These are phyloP conservation scores for Penicillium manginii DNA, from an alignment of 495 filamentous ascomycete species.

Conservation along the genomic window DNA sequence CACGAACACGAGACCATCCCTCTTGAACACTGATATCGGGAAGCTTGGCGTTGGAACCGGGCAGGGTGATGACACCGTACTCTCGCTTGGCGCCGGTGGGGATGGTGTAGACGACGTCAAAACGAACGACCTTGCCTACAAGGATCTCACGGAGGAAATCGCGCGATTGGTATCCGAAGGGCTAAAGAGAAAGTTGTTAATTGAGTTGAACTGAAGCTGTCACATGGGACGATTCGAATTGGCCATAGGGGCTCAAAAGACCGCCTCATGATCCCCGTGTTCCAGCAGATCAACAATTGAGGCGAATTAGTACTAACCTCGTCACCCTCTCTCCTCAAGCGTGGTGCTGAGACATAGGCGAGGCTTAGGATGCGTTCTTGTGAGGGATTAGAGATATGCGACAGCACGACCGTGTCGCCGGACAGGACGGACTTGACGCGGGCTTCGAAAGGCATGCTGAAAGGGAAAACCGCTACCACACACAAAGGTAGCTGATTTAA, in stretches of 20 bases:
- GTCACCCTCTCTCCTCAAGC: constrained; percentile 84
- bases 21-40: constrained; percentile 81
- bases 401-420: constrained; percentile 86
- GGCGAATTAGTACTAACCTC: constrained; percentile 60
- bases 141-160: constrained; percentile 83
- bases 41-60: constrained; percentile 69
- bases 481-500: constrained; percentile 16
- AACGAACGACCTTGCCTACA: constrained; percentile 86
- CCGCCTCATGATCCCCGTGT: neutral
- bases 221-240: neutral
- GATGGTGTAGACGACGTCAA: constrained; percentile 80
- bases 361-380: constrained; percentile 84
- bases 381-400: constrained; percentile 71
- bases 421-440: constrained; percentile 93
- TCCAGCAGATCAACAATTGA: constrained; percentile 6
- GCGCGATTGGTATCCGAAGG: constrained; percentile 88
- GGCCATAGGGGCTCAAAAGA: neutral
- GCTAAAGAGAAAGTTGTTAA: constrained; percentile 43
- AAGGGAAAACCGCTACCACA: constrained; percentile 24
- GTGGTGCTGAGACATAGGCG: constrained; percentile 87
- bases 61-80: constrained; percentile 77
- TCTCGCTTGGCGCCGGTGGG: constrained; percentile 80
- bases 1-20: constrained; percentile 88
- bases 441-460: constrained; percentile 60
- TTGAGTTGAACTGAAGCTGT: neutral